Base-by-base conservation (phyloP, 2,329 filamentous ascomycete species). In the Cladophialophora immunda region DNA sequence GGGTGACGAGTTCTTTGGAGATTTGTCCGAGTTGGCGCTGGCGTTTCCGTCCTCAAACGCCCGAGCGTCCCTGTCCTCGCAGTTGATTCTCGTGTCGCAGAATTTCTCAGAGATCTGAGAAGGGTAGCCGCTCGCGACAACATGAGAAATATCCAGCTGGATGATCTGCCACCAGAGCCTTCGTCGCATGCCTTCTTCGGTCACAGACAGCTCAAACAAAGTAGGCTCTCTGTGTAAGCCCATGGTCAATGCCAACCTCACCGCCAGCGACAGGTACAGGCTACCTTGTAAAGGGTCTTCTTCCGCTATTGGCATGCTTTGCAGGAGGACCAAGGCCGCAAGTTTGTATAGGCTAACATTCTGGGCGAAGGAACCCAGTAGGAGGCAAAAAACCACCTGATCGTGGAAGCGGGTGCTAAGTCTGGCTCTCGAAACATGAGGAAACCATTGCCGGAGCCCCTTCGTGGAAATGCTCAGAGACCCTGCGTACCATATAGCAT, bases 141-240 rank as follows among this genome's bases (percentile, higher is more conserved):
- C 79, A n/a, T 84, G 79, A 77, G n/a, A 81, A 75, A 68, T 81
- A 73, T 91, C 89, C 0, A 90, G 76, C 19, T 88, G 79, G 71
- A 75, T 75, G 19, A 80, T 65, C 34, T 67, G 65, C 76, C 78
- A 79, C 79, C 79, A 81, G 0, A 77, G 67, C n/a, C 76, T 73
- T 54, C 79, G 76, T 47, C 78, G 75, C 70, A 77, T 77, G 34
- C 79, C 76, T 34, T 76, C 72, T 32, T 79, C 77, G 25, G 83
- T 81, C 75, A 82, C 81, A 53, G 83, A 74, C 56, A 84, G 79
- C 5, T 80, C 80, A 67, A 83, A 84, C 25, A 82, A 79, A 0
- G 80, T 80, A 2, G 82, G 81, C 63, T 85, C 83, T 19, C 81
- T 79, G 72, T 78, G 76, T 6, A 78, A 64, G 2, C 76, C 76